These are phyloP conservation scores for Nemania sp. DNA, from an alignment of 2,329 filamentous ascomycete species.

Conservation along the genomic window DNA sequence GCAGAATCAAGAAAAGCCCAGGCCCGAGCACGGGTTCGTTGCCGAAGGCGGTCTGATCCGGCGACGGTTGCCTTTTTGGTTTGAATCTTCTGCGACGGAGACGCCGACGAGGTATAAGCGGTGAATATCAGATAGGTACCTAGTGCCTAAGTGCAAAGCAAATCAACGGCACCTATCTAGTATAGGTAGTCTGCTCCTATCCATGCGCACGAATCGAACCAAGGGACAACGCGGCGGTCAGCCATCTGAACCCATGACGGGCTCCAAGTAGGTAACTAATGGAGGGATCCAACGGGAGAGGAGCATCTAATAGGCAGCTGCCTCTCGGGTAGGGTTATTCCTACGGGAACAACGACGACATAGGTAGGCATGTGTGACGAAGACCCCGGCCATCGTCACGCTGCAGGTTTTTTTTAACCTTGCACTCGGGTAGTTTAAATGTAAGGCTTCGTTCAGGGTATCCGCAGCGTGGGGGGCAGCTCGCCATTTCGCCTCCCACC, in stretches of 20 bases:
- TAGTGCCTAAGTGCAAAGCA: neutral
- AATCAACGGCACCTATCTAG: no score
- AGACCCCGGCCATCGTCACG: neutral
- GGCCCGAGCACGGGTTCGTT: slow-evolving; percentile 6
- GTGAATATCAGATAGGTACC: slow-evolving; percentile 10
- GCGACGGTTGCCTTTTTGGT: slow-evolving; percentile 4
- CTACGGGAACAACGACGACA: neutral
- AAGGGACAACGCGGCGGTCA: neutral
- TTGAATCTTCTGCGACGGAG: neutral
- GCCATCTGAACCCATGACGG: neutral
- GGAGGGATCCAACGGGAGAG: neutral
- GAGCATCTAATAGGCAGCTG: neutral
- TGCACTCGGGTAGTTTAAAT: neutral
- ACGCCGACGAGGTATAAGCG: slow-evolving; percentile 9
- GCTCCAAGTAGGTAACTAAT: neutral
- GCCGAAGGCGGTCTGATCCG: slow-evolving; percentile 13
- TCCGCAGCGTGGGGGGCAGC: slow-evolving; percentile 2
- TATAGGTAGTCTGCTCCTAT: neutral
- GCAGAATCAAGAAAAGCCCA: neutral
- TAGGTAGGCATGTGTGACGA: neutral
- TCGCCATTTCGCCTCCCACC: neutral
- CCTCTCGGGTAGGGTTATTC: neutral
- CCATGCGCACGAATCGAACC: neutral
- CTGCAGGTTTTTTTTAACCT: neutral
- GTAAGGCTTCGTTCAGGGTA: slow-evolving; percentile 4